Percentiles rank a stretch among this genome's conserved stretches.
These are phyloP conservation scores for Chalciporus pseudorubinellus DNA, from an alignment of 768 basidiomycete genomes.

Conservation along the genomic window DNA sequence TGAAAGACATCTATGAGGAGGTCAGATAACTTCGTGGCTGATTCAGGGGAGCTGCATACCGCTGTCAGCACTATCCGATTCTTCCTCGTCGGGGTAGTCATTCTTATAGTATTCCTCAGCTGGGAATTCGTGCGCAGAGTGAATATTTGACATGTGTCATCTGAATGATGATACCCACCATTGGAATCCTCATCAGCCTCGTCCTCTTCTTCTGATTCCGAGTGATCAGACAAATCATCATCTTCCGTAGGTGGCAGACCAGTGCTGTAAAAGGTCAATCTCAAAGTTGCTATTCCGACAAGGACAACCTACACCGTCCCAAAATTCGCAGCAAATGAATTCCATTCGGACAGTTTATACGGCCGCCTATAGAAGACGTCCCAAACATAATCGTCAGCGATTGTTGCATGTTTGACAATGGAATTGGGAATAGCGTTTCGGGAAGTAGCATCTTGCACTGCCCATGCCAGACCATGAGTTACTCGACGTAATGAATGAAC, in stretches of 20 bases:
- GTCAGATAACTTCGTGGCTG: constrained; percentile 1
- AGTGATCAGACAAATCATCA: constrained; percentile 53
- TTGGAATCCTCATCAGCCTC: constrained; percentile 86
- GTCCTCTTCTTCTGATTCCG: constrained; percentile 66
- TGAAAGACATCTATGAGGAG: constrained; percentile 51
- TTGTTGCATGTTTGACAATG: background rate
- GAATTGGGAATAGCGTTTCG: constrained; percentile 6
- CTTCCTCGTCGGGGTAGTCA: constrained; percentile 77
- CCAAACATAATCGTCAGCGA: constrained; percentile 72
- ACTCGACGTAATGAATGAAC: background rate
- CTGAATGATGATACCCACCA: constrained; percentile 40
- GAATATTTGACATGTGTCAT: background rate
- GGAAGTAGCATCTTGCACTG: constrained; percentile 29
- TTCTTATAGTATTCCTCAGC: constrained; percentile 85
- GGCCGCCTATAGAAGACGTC: constrained; percentile 80
- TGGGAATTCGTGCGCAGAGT: constrained; percentile 25
- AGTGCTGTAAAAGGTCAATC: constrained; percentile 40
- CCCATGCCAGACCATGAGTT: background rate
- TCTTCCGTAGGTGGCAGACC: constrained; percentile 62
- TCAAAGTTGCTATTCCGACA: background rate
- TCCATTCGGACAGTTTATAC: constrained; percentile 57
- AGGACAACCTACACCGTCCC: constrained; percentile 57
- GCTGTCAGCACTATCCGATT: constrained; percentile 40
- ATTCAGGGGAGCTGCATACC: constrained; percentile 23
- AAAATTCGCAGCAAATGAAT: constrained; percentile 50